Base-by-base conservation (phyloP, 176 grass and related monocot species). In the maize (Zea mays) region DNA sequence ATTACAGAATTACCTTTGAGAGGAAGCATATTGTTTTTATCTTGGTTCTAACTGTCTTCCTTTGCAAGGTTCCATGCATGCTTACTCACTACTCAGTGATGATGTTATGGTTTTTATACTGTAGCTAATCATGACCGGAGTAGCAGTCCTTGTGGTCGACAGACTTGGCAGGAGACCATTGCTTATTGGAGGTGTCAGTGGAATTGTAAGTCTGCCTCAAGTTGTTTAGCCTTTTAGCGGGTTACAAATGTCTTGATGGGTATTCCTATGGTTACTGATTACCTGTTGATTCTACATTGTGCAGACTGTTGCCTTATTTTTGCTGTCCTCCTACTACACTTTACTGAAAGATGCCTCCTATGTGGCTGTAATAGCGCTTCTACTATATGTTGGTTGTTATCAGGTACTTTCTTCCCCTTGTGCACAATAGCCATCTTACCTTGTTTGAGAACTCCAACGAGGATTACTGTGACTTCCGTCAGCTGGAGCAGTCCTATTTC, bases 141-240 rank as follows among this genome's bases (percentile, higher is more conserved):
- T 83, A 67, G 95, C 95, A 35, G 89, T 98, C 73, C 73, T 94
- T 76, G 89, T 90, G 75, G 87, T 98, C 3, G 95, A 94, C 71
- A 88, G 69, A 84, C 85, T 92, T 86, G 91, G 95, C 42, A 87
- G 95, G 90, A 94, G 95, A 73, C 95, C 91, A 36, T 86, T 94
- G 80, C 95, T 98, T 42, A 83, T 98, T 92, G 89, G 91, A 47
- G 95, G 95, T 76, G 95, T 98, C 67, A 92, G 91, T 78, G 91
- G 91, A 76, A 98, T 98, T 67, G 95, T 98, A 98, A 76, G 87
- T 88, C 67, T 71, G 12, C 44, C 52, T 73, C 61, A 72, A 47
- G 74, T 35, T 21, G 12, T 66, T 8, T 35, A 62, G n/a, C 27
- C 41, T 87, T 82, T 50, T 8, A 15, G 19, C 34, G 33, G 2